phyloP scores from a whole-genome alignment of 495 filamentous ascomycete species.

The Hypoxylon fuscum region DNA sequence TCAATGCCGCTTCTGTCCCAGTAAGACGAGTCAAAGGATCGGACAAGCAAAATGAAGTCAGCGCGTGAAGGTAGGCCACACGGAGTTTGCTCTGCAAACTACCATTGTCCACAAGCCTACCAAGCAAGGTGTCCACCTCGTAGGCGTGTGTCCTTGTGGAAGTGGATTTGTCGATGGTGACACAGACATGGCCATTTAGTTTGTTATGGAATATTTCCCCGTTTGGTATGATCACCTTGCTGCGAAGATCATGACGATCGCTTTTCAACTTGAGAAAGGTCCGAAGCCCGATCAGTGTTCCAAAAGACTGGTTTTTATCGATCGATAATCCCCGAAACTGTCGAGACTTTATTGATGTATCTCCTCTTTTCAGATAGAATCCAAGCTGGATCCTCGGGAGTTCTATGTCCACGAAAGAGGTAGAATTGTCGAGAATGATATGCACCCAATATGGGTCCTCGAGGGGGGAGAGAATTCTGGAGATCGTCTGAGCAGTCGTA shows the following conservation, averaged over 20 bases:
- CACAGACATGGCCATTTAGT: constrained; percentile 51
- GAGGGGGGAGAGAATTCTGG: constrained; percentile 48
- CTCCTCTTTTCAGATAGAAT: constrained; percentile 53
- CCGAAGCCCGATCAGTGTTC: constrained; percentile 61
- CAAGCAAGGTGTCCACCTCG: constrained; percentile 58
- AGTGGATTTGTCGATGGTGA: constrained; percentile 44
- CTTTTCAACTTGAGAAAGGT: constrained; percentile 62
- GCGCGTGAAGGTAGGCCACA: constrained; percentile 67
- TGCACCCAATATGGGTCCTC: constrained; percentile 50
- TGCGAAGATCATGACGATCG: constrained; percentile 26
- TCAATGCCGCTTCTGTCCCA: constrained; percentile 69
- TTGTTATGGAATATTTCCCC: constrained; percentile 44
- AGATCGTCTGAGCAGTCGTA: constrained; percentile 44
- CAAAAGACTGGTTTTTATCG: constrained; percentile 60
- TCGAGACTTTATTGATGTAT: constrained; percentile 51
- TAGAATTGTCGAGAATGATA: constrained; percentile 42
- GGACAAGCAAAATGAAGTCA: constrained; percentile 66
- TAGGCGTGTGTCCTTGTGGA: constrained; percentile 48
- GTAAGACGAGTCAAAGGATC: constrained; percentile 66
- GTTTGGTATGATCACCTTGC: constrained; percentile 63
- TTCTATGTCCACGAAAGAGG: constrained; percentile 48
- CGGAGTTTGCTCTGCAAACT: constrained; percentile 64
- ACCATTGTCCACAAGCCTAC: constrained; percentile 59
- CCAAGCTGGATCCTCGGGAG: constrained; percentile 60
- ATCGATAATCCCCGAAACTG: constrained; percentile 66